Evolutionary conservation across 805 yeast species (phyloP).

Genomic region (Candida fluviatilis): DNA sequence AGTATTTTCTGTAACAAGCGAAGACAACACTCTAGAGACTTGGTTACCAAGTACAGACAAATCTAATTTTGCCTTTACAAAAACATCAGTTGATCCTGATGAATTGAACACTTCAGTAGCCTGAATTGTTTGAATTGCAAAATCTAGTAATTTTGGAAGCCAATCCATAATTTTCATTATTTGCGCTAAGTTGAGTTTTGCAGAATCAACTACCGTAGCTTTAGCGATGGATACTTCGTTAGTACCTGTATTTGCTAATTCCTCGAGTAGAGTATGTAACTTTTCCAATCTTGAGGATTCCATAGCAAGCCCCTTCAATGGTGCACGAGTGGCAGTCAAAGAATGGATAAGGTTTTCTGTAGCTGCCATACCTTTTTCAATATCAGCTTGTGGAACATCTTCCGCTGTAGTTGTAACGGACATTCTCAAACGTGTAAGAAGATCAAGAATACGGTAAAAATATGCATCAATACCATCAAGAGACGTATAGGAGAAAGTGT

Average conservation of each 20-base stretch:
- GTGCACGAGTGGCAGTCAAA: constrained; percentile 50
- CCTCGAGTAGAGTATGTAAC: constrained; percentile 7
- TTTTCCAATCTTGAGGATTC: constrained; percentile 13
- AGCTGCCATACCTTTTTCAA: constrained; percentile 72
- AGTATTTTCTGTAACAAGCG: constrained; percentile 12
- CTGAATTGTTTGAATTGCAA: constrained; percentile 19
- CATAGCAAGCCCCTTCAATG: constrained; percentile 33
- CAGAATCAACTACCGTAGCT: constrained; percentile 16
- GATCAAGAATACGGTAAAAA: constrained; percentile 69
- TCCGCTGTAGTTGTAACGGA: constrained; percentile 56
- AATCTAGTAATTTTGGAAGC: constrained; percentile 36
- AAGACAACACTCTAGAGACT: constrained; percentile 19
- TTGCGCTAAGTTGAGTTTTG: constrained; percentile 13
- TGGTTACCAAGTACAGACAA: constrained; percentile 9
- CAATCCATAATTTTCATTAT: constrained; percentile 16
- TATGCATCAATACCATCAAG: constrained; percentile 44
- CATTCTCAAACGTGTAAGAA: constrained; percentile 74
- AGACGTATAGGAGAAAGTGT: constrained; percentile 34
- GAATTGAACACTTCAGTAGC: constrained; percentile 10
- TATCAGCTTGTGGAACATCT: constrained; percentile 72
- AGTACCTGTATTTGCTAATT: constrained; percentile 9
- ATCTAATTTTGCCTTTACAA: constrained; percentile 14
- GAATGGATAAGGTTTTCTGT: constrained; percentile 65
- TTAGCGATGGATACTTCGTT: constrained; percentile 7
- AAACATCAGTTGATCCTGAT: constrained; percentile 9